Evolutionary conservation across 2,329 filamentous ascomycete genomes (phyloP), one percentile per base, ranked within the genome.

Genomic region (Xenosphaeropsis pyriputrescens): DNA sequence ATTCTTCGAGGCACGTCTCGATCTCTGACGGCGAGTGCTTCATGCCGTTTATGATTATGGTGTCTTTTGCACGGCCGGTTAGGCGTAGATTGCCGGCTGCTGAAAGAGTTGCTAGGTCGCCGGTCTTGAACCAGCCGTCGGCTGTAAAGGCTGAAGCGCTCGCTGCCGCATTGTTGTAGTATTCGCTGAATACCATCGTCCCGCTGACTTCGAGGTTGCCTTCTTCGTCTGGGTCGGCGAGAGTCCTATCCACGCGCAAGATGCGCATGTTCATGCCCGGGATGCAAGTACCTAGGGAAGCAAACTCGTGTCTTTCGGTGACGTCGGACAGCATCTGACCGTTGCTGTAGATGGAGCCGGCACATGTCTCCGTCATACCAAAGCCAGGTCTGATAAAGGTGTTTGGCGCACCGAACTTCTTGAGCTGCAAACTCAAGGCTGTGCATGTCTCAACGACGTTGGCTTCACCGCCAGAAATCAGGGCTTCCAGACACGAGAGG

Each of bases 131-230:
- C 60, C 62, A 66, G 2, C 57, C 57, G 43, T 64, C 58, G 0
- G 65, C 56, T 1, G 68, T 74, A 37, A 78, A 62, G 1, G 70
- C 69, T 19, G 73, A 65, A 12, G 46, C 50, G 0, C 76, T 82
- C 2, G 71, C 74, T n/a, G 63, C 18, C 0, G 45, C 37, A 29
- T 63, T 57, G 17, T 56, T 53, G 39, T 54, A 53, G 38, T 64
- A 64, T 0, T 53, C 69, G 38, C 70, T 65, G 61, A 80, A 80
- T 7, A 83, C 60, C 33, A 75, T 72, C 0, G 66, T 65, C 1
- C 68, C 76, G 19, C 12, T 12, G 1, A 52, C 18, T 26, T 49
- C 34, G 1, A 54, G 38, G 5, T 47, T 35, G 8, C 49, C 51
- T 2, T 65, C 73, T 14, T 47, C 37, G 7, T 40, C 43, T 14